Percentiles rank a stretch among this genome's conserved stretches.
These are phyloP conservation scores for Pythium phragmiticola DNA, from an alignment of 352 stramenopile genomes.

Conservation along the genomic window DNA sequence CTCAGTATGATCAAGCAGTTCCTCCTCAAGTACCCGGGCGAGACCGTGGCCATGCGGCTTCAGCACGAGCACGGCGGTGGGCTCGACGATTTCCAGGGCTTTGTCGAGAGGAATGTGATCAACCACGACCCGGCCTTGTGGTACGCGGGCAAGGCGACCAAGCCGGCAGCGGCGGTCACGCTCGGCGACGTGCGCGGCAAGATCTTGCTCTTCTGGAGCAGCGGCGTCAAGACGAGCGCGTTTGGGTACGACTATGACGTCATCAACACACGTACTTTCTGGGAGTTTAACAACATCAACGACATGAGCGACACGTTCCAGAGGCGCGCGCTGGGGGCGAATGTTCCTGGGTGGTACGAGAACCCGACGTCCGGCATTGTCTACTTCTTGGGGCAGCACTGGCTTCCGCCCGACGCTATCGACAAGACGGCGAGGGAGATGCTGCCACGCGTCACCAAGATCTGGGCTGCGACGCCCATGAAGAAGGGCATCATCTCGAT, in stretches of 20 bases:
- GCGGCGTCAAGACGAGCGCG: slow-evolving; percentile 12
- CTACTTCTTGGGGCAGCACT: slow-evolving; percentile 9
- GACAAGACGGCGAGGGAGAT: slow-evolving; percentile 11
- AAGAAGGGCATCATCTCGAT: slow-evolving; percentile 20
- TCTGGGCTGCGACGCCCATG: slow-evolving; percentile 4
- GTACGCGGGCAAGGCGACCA: not conserved
- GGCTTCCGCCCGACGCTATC: slow-evolving; percentile 6
- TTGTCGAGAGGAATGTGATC: slow-evolving; percentile 15
- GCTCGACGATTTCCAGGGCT: slow-evolving; percentile 12
- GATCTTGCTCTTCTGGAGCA: slow-evolving; percentile 17
- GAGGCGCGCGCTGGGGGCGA: not conserved
- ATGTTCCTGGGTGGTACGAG: slow-evolving; percentile 7
- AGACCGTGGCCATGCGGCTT: slow-evolving; percentile 13
- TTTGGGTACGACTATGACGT: slow-evolving; percentile 14
- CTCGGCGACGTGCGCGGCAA: slow-evolving; percentile 6
- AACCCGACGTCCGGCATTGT: slow-evolving; percentile 16
- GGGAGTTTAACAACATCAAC: slow-evolving; percentile 10
- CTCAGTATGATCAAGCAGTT: slow-evolving; percentile 13
- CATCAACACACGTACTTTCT: slow-evolving; percentile 5
- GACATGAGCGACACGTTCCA: slow-evolving; percentile 2
- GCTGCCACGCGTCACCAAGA: slow-evolving; percentile 5
- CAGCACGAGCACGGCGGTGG: not conserved
- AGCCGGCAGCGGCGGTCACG: not conserved
- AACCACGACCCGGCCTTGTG: not conserved
- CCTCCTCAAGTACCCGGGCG: not conserved